Conservation (phyloP, 2,329 filamentous ascomycete species). For the Fusarium nygamai region DNA sequence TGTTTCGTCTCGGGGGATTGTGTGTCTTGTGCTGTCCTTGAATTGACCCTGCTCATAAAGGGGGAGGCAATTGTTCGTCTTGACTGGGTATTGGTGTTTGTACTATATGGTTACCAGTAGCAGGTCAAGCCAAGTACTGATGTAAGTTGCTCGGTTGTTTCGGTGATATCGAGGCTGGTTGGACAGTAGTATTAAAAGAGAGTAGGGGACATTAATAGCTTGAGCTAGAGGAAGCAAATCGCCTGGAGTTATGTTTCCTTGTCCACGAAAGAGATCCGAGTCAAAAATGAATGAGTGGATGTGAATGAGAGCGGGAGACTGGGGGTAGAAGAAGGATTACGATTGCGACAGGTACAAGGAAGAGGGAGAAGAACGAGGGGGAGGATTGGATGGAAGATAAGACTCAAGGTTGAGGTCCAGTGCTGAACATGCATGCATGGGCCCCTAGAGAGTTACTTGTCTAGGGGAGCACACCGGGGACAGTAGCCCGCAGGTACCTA, state of each 20-base stretch:
- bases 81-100: slow-evolving; percentile 10
- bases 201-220: slow-evolving; percentile 33
- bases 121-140: not conserved
- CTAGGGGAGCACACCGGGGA: slow-evolving; percentile 3
- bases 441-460: not conserved
- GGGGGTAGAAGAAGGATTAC: slow-evolving; percentile 39
- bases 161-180: not conserved
- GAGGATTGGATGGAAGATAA: slow-evolving; percentile 34
- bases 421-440: not conserved
- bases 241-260: slow-evolving; percentile 42
- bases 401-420: slow-evolving; percentile 9
- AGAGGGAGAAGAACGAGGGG: slow-evolving; percentile 26
- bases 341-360: slow-evolving; percentile 13
- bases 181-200: slow-evolving; percentile 37
- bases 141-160: not conserved
- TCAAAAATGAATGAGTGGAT: slow-evolving; percentile 39
- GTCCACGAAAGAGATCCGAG: slow-evolving; percentile 40
- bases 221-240: slow-evolving; percentile 36
- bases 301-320: slow-evolving; percentile 36
- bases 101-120: slow-evolving; percentile 10
- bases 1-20: slow-evolving; percentile 29
- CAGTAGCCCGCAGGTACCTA: slow-evolving; percentile 15
- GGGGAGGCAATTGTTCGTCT: slow-evolving; percentile 20
- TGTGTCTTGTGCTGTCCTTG: slow-evolving; percentile 22
- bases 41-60: slow-evolving; percentile 23